Base-by-base conservation (phyloP, 2,329 filamentous ascomycete genomes). In the Aspergillus sp. region DNA sequence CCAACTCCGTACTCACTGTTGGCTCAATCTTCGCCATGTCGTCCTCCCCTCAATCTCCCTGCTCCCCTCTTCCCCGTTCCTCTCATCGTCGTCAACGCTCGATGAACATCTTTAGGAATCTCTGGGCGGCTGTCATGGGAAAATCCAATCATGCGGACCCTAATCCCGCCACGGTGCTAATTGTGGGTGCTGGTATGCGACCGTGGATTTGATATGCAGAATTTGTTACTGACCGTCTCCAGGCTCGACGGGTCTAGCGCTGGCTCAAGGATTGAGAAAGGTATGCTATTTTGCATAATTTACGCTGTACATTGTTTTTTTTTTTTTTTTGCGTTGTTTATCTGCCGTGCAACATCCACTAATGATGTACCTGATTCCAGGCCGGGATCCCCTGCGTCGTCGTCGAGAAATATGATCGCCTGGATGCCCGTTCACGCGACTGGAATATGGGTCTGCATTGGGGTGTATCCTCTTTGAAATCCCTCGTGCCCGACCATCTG, bases 181-280 rank as follows among this genome's bases (percentile, higher is more conserved):
- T 57, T 25, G 51, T 57, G 19, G 54, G 54, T 41, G 53, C 54
- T 48, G 54, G 54, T 57, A 49, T 42, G 30, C 23, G 13, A 7
- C 10, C 7, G 4, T 30, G 10, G 7, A n/a, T 10, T 5, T 23
- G n/a, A 15, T 20, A 27, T 15, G 6, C 12, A 39, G 5, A 4
- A 39, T 20, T 7, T 20, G 6, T 19, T 38, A 44, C 42, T 51
- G 19, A 50, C 27, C 38, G 35, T 46, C 4, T 46, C 4, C 47
- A 73, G 70, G 69, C 13, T 68, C 66, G 39, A 70, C 69, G 13
- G 70, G 70, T 7, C 69, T 71, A 46, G 62, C 67, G 1, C 59
- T 70, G 20, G 69, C 70, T 4, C 68, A 73, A 41, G 69, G 69
- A 2, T 54, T 72, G 7, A 68, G 66, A 51, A 71, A 72, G 57